Evolutionary conservation across 768 basidiomycete species (phyloP).

Genomic region (Saitozyma podzolica): DNA sequence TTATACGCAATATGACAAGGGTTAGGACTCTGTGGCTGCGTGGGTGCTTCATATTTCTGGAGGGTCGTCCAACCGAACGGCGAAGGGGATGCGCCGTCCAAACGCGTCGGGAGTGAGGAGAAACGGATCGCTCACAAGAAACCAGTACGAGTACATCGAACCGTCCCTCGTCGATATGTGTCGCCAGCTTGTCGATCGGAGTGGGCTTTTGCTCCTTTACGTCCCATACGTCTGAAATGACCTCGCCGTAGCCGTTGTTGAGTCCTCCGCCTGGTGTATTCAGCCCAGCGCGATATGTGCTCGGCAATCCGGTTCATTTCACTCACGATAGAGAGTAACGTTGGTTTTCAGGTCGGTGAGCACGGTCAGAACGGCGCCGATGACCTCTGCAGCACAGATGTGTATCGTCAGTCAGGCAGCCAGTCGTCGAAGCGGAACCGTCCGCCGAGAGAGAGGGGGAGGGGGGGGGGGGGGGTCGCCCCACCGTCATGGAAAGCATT

Average conservation of each 20-base stretch:
- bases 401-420: not conserved
- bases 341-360: not conserved
- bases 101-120: not conserved
- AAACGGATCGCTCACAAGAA: not conserved
- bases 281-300: not conserved
- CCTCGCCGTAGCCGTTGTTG: not conserved
- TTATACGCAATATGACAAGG: not conserved
- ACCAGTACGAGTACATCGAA: constrained; percentile 1
- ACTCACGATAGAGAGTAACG: constrained; percentile 7
- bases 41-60: not conserved
- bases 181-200: not conserved
- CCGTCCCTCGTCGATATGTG: not conserved
- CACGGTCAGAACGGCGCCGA: constrained; percentile 6
- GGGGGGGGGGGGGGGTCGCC: not conserved
- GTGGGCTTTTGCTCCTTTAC: not conserved
- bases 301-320: not conserved
- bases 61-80: not conserved
- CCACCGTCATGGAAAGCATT: constrained; percentile 4
- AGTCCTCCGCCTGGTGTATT: not conserved
- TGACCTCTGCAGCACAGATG: constrained; percentile 4
- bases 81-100: no score
- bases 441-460: not conserved
- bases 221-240: constrained; percentile 3
- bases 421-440: not conserved
- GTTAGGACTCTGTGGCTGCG: not conserved